Base-by-base conservation (phyloP, 2,329 filamentous ascomycete genomes). In the Orbilia ellipsospora region DNA sequence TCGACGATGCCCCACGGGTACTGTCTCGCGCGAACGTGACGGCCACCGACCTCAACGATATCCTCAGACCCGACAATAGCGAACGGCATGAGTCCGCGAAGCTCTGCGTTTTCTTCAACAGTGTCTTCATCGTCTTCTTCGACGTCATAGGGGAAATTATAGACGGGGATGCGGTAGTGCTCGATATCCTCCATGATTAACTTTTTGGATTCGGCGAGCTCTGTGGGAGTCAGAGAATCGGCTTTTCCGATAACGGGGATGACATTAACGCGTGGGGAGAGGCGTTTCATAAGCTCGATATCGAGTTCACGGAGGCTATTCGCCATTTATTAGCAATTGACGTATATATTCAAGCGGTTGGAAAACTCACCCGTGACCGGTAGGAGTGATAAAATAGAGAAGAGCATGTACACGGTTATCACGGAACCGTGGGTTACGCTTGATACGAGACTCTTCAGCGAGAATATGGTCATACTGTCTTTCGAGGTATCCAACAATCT, bases 171-270 rank as follows among this genome's bases (percentile, higher is more conserved):
- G 82, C 95, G 92, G 87, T 99, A 99, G 85, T 99, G 95, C 85
- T 99, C 95, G 80, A 99, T 99, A 83, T 99, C 95, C 87, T 99
- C 95, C 95, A 99, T 99, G 82, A 99, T 94, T 77, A 99, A 89
- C 88, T 98, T 99, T 90, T 99, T 99, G 80, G 94, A 98, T 85
- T 99, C 95, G 79, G 95, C 95, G 78, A 99, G 88, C 86, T 99
- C 95, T 79, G 92, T 91, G 45, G 95, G 95, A 68, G 95, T 99
- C 78, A 99, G 90, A 20, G 95, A 96, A 83, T 99, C 95, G 82
- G 95, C 95, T 84, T 97, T 97, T 82, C 95, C 95, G 83, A 99
- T 97, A 80, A 99, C 95, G 78, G 95, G 95, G 79, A 99, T 99
- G 80, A 99, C 95, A 83, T 99, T 99, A 85, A 96, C 94, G 82